A percentile compares a stretch with the other conserved stretches of the same genome.
phyloP scores from a whole-genome alignment of 495 filamentous ascomycete genomes.

The Amphirosellinia nigrospora region DNA sequence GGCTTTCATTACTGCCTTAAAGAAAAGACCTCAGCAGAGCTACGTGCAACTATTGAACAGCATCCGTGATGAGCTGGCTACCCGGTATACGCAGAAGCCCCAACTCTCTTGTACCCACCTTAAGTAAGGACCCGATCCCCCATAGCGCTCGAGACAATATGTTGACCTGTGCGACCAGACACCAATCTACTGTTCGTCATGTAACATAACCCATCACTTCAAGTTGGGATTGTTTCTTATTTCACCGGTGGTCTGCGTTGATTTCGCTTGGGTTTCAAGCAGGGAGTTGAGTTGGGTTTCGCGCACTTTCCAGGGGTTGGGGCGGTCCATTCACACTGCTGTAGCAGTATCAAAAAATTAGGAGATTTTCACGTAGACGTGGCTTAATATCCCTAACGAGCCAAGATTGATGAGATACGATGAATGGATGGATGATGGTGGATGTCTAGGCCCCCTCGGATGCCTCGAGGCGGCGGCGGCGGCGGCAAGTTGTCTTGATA shows the following conservation, averaged over 20 bases:
- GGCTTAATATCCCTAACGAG: conserved; percentile 3
- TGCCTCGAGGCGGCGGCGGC: conserved; percentile 6
- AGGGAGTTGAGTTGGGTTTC: conserved; percentile 15
- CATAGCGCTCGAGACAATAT: conserved; percentile 8
- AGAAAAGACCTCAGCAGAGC: conserved; percentile 98
- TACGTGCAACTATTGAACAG: conserved; percentile 95
- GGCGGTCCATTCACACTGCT: conserved; percentile 10
- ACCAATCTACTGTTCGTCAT: conserved; percentile 60
- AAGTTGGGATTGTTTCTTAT: conserved; percentile 4
- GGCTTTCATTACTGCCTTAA: conserved; percentile 91
- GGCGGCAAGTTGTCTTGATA: conserved; percentile 6
- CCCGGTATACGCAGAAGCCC: conserved; percentile 93
- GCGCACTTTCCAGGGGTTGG: neutral
- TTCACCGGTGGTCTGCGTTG: conserved; percentile 19
- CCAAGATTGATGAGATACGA: conserved; percentile 21
- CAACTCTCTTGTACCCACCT: conserved; percentile 96
- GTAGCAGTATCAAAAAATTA: conserved; percentile 1
- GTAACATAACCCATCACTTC: conserved; percentile 37
- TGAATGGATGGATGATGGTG: conserved; percentile 4
- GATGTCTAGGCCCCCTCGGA: neutral
- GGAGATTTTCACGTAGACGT: neutral
- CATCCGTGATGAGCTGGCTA: conserved; percentile 88
- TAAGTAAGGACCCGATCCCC: conserved; percentile 65
- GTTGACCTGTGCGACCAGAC: conserved; percentile 48
- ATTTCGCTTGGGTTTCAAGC: conserved; percentile 11